phyloP scores from a whole-genome alignment of 139 green algal species.

The Chlorella ohadii region DNA sequence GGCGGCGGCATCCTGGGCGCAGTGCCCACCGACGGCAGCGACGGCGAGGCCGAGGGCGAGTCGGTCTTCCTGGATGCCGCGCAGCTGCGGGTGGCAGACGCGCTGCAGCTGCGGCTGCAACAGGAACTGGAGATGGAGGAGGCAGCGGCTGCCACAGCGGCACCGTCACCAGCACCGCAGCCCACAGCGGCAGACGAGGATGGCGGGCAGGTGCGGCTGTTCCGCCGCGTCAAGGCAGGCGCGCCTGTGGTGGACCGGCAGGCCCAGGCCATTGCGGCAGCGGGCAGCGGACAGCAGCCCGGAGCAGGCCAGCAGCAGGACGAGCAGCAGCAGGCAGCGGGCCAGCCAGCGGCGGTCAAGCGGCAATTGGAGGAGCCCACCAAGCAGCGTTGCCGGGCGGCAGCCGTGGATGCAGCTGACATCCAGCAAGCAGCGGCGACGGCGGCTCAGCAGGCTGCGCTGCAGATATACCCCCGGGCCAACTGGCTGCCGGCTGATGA shows the following conservation, averaged over 20 bases:
- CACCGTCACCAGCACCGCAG: background rate
- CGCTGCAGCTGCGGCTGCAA: slow-evolving; percentile 9
- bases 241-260: background rate
- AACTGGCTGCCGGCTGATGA: slow-evolving; percentile 21
- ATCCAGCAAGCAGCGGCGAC: background rate
- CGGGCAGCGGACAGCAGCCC: background rate
- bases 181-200: background rate
- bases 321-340: no score
- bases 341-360: background rate
- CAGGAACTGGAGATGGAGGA: slow-evolving; percentile 18
- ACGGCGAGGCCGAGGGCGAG: background rate
- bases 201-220: slow-evolving; percentile 4
- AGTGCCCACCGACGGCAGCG: background rate
- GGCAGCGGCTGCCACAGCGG: background rate
- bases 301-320: background rate
- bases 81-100: slow-evolving; percentile 28
- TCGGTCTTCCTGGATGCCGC: slow-evolving; percentile 1
- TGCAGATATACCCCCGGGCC: background rate
- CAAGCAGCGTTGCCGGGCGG: background rate
- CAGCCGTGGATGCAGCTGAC: slow-evolving; percentile 7
- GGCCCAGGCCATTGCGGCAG: background rate
- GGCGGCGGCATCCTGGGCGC: slow-evolving; percentile 20
- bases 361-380: slow-evolving; percentile 2
- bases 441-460: background rate
- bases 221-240: slow-evolving; percentile 9